Base-by-base conservation (phyloP, 129 eudicot genomes). In the Solidago caesia region DNA sequence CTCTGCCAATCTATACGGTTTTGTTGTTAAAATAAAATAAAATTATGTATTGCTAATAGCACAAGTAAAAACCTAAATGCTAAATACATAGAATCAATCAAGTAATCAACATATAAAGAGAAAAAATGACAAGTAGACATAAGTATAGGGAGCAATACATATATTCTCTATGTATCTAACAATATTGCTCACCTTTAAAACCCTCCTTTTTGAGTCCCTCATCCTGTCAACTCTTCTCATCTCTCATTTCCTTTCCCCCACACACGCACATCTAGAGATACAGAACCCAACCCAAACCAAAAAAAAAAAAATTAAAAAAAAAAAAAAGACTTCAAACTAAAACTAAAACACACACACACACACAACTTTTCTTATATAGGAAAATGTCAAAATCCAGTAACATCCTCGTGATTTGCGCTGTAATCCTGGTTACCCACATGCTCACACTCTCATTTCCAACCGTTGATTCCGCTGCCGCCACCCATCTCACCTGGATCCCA, bases 401-500 rank as follows among this genome's bases (percentile, higher is more conserved):
- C 44, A 69, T 75, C 15, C 75, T 85, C 84, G 55, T 82, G 84
- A 67, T 85, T 10, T 71, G 77, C 43, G 80, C 84, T 10, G 48
- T 72, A 46, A 47, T 75, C 58, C 74, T 78, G 26, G 48, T 51
- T 75, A 68, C 47, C 70, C 83, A 79, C 84, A 53, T 79, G 77
- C 39, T 70, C 27, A 5, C 66, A 12, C 44, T 75, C 79, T 16
- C 81, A 52, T 56, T 56, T 53, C 81, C 83, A 5, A 73, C 86
- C 75, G 79, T 57, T 10, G 70, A 68, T 4, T 80, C 82, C 64
- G 42, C 77, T 42, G 75, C 41, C 29, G 74, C 59, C 79, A 79
- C 72, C 67, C 48, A 42, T 0, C 43, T 72, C 11, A 26, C 60
- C 6, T 77, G 80, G 81, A 62, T 79, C 64, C 77, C 81, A 41